phyloP scores from a whole-genome alignment of 2,329 filamentous ascomycete genomes.

The Fusarium albidum region DNA sequence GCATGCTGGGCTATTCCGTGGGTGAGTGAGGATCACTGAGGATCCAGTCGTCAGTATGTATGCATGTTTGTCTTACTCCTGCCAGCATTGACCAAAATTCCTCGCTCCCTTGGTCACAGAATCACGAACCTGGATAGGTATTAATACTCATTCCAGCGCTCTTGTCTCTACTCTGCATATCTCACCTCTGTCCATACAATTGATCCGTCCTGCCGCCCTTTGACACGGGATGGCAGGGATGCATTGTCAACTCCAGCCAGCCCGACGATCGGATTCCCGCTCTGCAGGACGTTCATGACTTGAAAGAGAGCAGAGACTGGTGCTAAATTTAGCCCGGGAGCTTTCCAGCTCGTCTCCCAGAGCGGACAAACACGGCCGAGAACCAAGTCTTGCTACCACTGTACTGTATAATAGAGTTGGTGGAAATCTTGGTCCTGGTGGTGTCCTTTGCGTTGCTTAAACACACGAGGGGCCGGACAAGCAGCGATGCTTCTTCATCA shows the following conservation, averaged over 20 bases:
- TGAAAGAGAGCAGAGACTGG: not conserved
- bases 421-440: conserved; percentile 1
- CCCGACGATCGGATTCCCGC: conserved; percentile 10
- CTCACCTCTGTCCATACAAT: conserved; percentile 5
- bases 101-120: too few relatives aligned
- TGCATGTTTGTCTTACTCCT: not conserved
- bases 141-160: not conserved
- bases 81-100: too few relatives aligned
- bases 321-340: conserved; percentile 7
- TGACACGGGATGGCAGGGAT: conserved; percentile 23
- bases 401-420: too few relatives aligned
- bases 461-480: conserved; percentile 3
- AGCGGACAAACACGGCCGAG: not conserved
- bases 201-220: not conserved
- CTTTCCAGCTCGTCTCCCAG: not conserved
- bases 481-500: not conserved
- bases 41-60: not conserved
- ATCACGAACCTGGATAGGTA: not conserved
- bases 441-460: conserved; percentile 14
- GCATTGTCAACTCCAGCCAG: too few relatives aligned
- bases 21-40: not conserved
- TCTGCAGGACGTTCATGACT: not conserved
- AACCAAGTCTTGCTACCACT: too few relatives aligned
- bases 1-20: conserved; percentile 4
- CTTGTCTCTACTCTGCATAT: not conserved